These are phyloP conservation scores for Penicillium taxi DNA, from an alignment of 495 filamentous ascomycete genomes.

Conservation along the genomic window DNA sequence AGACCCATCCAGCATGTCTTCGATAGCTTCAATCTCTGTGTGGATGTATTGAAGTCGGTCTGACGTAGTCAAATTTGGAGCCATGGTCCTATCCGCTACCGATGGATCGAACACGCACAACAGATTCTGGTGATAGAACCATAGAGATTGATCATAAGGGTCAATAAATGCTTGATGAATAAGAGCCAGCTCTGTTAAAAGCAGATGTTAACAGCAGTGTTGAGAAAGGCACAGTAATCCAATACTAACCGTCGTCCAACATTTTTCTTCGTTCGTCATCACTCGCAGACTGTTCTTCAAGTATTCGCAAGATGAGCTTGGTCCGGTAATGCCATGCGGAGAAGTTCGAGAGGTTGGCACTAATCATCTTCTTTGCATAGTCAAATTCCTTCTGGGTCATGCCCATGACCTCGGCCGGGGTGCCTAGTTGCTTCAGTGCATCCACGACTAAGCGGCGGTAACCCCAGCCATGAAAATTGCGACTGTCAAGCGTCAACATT, in stretches of 20 bases:
- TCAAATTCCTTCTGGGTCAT: constrained; percentile 75
- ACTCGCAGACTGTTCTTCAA: constrained; percentile 60
- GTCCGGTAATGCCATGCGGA: constrained; percentile 93
- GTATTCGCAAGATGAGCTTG: constrained; percentile 65
- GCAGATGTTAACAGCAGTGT: not conserved
- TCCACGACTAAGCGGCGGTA: constrained; percentile 73
- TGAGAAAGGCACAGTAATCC: not conserved
- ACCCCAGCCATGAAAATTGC: constrained; percentile 97
- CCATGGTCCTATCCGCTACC: constrained; percentile 46
- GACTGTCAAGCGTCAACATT: constrained; percentile 76
- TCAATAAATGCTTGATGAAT: constrained; percentile 76
- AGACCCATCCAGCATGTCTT: constrained; percentile 69
- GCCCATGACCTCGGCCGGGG: constrained; percentile 36
- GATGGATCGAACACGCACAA: constrained; percentile 55
- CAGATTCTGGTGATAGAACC: constrained; percentile 90
- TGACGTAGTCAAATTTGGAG: constrained; percentile 49
- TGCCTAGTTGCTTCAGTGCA: constrained; percentile 52
- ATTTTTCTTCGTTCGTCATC: constrained; percentile 55
- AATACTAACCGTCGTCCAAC: constrained; percentile 58
- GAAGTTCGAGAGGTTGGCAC: constrained; percentile 79
- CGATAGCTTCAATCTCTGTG: constrained; percentile 58
- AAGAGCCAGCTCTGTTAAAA: constrained; percentile 54
- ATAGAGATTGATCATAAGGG: constrained; percentile 84
- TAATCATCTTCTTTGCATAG: constrained; percentile 85
- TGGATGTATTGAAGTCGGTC: constrained; percentile 60